Percentiles rank a stretch among this genome's conserved stretches.
These are phyloP conservation scores for Mortierella sp. DNA, from an alignment of 371 early-diverging fungal genomes.

Conservation along the genomic window DNA sequence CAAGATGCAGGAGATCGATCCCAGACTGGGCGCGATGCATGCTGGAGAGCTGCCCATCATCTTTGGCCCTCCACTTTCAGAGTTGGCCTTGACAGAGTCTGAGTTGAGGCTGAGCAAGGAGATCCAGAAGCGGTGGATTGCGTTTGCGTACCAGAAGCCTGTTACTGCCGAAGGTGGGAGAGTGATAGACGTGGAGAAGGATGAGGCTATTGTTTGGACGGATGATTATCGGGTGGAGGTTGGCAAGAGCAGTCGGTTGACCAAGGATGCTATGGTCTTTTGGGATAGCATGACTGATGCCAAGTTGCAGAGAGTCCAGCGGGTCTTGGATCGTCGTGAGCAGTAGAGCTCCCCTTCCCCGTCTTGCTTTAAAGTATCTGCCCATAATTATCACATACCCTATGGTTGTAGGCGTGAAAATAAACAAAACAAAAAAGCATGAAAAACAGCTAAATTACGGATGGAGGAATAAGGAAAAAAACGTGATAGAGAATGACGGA, in stretches of 20 bases:
- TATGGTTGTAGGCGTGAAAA: no score
- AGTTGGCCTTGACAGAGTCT: neutral
- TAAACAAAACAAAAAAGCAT: no score
- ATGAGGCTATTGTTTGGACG: slow-evolving; percentile 15
- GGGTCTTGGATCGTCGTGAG: neutral
- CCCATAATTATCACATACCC: no score
- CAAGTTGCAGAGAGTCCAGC: neutral
- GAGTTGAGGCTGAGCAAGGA: slow-evolving; percentile 27
- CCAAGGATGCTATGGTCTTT: neutral
- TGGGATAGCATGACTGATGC: neutral
- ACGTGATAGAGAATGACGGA: no score
- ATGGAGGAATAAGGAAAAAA: no score
- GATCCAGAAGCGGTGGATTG: slow-evolving; percentile 33
- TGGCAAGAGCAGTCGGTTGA: slow-evolving; percentile 1
- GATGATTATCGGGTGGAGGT: neutral
- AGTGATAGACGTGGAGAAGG: neutral
- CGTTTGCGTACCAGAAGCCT: slow-evolving; percentile 23
- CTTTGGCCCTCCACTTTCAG: slow-evolving; percentile 6
- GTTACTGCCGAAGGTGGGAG: neutral
- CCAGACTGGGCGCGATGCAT: slow-evolving; percentile 20
- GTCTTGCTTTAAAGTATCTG: neutral
- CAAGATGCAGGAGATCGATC: neutral
- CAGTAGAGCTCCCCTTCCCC: neutral
- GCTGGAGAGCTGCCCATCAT: slow-evolving; percentile 27
- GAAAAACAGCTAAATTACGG: no score